These are phyloP conservation scores for Flaveria ramosissima DNA, from an alignment of 129 eudicot species.

Conservation along the genomic window DNA sequence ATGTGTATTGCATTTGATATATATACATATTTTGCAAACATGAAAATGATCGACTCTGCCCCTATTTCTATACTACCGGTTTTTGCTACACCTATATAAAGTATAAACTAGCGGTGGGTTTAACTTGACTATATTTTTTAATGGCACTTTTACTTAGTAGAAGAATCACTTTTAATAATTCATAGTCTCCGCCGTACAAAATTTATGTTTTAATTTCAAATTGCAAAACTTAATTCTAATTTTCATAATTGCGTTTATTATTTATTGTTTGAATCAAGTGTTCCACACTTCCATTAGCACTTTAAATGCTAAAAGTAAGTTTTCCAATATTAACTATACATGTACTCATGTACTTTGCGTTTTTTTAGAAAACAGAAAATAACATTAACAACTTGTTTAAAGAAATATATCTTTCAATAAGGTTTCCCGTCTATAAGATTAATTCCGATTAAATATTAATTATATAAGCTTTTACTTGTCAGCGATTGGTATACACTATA, in stretches of 20 bases:
- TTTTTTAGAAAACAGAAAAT: background rate
- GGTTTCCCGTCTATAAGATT: background rate
- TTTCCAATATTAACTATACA: background rate
- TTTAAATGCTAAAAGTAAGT: slow-evolving; percentile 25
- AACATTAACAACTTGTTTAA: background rate
- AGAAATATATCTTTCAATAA: no score
- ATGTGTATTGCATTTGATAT: no score
- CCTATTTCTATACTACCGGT: background rate
- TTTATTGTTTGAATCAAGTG: slow-evolving; percentile 11
- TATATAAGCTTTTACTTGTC: background rate
- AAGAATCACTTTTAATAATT: background rate
- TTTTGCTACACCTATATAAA: background rate
- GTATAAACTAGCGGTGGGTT: background rate
- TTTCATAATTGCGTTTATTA: slow-evolving; percentile 15
- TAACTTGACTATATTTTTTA: slow-evolving; percentile 1
- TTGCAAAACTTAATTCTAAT: slow-evolving; percentile 6
- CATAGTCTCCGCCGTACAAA: background rate
- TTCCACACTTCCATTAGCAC: background rate
- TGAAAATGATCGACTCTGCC: background rate
- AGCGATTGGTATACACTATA: background rate
- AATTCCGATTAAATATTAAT: background rate
- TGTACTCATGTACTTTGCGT: background rate
- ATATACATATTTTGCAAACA: no score
- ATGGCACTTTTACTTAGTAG: background rate
- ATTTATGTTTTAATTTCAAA: background rate